phyloP scores from a whole-genome alignment of 2,329 filamentous ascomycete species.

The Colletotrichum simmondsii region DNA sequence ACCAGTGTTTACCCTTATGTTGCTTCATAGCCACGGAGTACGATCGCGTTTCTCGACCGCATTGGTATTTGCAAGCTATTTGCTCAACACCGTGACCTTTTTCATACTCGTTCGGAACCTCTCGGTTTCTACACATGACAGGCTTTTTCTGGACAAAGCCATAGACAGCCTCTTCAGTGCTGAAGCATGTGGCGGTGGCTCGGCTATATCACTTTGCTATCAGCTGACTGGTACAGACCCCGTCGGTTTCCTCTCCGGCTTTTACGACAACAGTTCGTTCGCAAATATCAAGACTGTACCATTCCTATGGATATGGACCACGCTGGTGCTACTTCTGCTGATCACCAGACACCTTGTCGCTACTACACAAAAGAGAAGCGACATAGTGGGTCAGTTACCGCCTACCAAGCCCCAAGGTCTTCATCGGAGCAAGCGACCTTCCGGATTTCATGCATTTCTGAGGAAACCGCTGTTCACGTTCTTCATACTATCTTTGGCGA shows the following conservation, averaged over 20 bases:
- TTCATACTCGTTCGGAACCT: not conserved
- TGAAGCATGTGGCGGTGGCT: not conserved
- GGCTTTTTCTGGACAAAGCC: not conserved
- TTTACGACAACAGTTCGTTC: not conserved
- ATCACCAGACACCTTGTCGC: not conserved
- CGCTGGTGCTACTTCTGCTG: not conserved
- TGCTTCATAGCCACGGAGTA: slow-evolving; percentile 1
- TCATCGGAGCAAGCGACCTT: not conserved
- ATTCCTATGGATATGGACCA: not conserved
- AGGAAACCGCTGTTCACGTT: not conserved
- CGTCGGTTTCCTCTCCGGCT: not conserved
- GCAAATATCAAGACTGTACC: slow-evolving; percentile 4
- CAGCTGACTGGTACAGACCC: slow-evolving; percentile 2
- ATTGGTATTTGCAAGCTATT: not conserved
- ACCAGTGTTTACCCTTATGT: not conserved
- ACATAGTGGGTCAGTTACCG: not conserved
- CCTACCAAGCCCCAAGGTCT: not conserved
- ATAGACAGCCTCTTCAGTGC: not conserved
- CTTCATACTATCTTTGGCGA: not conserved
- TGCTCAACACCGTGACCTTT: not conserved
- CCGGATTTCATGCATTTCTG: not conserved
- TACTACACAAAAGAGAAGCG: not conserved
- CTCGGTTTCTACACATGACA: not conserved
- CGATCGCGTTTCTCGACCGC: not conserved
- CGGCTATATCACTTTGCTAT: not conserved